Evolutionary conservation across 1,139 yeast genomes (phyloP).

Genomic region (Debaryomyces udenii): DNA sequence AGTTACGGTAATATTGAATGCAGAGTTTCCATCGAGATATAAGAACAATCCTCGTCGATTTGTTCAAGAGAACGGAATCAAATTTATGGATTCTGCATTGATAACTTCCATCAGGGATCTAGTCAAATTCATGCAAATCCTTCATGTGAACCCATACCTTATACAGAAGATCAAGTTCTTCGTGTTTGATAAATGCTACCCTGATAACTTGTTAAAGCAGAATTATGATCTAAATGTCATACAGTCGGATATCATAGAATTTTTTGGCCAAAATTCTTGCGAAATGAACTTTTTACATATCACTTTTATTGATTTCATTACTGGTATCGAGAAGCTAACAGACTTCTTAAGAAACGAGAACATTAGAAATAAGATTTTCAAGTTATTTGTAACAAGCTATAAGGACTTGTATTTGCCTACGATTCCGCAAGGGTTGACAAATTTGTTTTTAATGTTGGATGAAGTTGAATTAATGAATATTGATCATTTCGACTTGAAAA

Average conservation of each 20-base stretch:
- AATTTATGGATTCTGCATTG: conserved; percentile 36
- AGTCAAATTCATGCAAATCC: conserved; percentile 23
- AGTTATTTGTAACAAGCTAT: conserved; percentile 33
- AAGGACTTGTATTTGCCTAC: conserved; percentile 29
- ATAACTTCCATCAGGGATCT: conserved; percentile 26
- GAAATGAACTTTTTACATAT: conserved; percentile 38
- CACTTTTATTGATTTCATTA: conserved; percentile 34
- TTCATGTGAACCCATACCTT: conserved; percentile 23
- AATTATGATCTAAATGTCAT: conserved; percentile 19
- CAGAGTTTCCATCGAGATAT: conserved; percentile 32
- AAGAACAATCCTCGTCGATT: conserved; percentile 19
- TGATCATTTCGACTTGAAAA: conserved; percentile 25
- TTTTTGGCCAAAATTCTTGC: conserved; percentile 29
- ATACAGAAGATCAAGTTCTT: conserved; percentile 32
- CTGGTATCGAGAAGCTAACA: conserved; percentile 30
- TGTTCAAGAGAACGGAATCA: conserved; percentile 34
- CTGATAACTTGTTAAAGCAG: conserved; percentile 14
- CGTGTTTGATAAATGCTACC: conserved; percentile 39
- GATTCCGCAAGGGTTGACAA: conserved; percentile 33
- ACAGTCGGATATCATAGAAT: conserved; percentile 30
- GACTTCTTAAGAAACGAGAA: conserved; percentile 28
- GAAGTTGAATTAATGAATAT: conserved; percentile 28
- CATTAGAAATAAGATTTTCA: conserved; percentile 35
- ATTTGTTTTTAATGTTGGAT: conserved; percentile 37
- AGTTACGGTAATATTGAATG: conserved; percentile 35